Evolutionary conservation across 345 rosid species (phyloP).

Genomic region (Crucihimalaya himalaica): DNA sequence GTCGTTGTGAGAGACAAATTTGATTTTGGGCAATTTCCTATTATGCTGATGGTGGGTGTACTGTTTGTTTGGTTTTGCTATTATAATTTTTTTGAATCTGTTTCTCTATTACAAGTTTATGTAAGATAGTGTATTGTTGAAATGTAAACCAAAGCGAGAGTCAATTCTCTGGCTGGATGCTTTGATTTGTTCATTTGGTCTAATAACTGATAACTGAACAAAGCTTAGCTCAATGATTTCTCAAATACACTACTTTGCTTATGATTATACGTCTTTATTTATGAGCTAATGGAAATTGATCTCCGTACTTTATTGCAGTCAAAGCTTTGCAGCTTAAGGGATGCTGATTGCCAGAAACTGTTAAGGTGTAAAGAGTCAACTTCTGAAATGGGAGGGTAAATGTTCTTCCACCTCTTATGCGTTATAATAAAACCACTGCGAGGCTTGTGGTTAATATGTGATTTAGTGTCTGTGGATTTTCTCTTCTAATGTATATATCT

Average conservation of each 20-base stretch:
- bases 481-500: constrained; percentile 5
- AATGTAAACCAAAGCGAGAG: not conserved
- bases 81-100: not conserved
- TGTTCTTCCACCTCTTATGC: constrained; percentile 22
- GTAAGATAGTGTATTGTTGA: too few relatives aligned
- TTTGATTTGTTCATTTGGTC: constrained; percentile 8
- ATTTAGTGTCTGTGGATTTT: constrained; percentile 5
- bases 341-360: constrained; percentile 58
- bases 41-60: constrained; percentile 79
- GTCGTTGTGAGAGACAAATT: constrained; percentile 54
- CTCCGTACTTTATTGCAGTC: constrained; percentile 55
- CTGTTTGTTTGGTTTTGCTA: not conserved
- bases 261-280: not conserved
- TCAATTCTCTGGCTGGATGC: constrained; percentile 13
- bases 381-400: constrained; percentile 94
- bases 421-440: constrained; percentile 7
- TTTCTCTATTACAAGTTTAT: not conserved
- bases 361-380: constrained; percentile 74
- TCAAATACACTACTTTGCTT: not conserved
- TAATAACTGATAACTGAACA: not conserved
- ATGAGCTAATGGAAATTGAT: constrained; percentile 12
- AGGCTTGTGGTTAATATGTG: constrained; percentile 3
- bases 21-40: constrained; percentile 77
- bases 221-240: constrained; percentile 12
- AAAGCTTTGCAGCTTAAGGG: constrained; percentile 67